phyloP scores from a whole-genome alignment of 345 rosid genomes.

The Theobroma cacao region DNA sequence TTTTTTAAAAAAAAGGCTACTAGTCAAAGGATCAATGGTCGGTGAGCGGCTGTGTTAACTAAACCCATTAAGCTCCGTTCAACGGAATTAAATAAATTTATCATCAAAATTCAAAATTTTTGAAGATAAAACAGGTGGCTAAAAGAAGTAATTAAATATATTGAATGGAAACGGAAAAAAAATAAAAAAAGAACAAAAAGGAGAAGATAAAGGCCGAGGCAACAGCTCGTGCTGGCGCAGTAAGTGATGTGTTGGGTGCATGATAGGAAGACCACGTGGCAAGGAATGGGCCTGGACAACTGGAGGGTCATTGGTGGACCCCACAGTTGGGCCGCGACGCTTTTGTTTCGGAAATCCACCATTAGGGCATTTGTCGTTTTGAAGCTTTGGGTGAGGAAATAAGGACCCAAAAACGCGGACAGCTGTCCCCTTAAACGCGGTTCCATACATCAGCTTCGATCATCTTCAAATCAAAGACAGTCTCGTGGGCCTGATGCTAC shows the following conservation, averaged over 20 bases:
- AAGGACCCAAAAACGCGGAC: slow-evolving; percentile 20
- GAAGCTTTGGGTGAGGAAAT: neutral
- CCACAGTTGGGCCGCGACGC: neutral
- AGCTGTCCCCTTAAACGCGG: slow-evolving; percentile 31
- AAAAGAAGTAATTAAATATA: neutral
- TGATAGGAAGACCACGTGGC: slow-evolving; percentile 8
- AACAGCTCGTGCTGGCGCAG: neutral
- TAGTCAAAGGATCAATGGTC: slow-evolving; percentile 25
- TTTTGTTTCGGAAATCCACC: neutral
- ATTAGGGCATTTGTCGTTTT: neutral
- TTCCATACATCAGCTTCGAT: slow-evolving; percentile 13
- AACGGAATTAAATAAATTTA: neutral
- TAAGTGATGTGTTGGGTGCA: slow-evolving; percentile 5
- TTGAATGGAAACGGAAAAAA: neutral
- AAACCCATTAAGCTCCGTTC: neutral
- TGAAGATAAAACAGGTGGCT: neutral
- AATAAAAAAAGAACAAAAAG: neutral
- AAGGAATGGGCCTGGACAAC: neutral
- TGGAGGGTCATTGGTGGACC: neutral
- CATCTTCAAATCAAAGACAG: neutral
- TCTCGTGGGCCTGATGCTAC: slow-evolving; percentile 14
- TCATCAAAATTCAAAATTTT: neutral
- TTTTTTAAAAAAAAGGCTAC: neutral
- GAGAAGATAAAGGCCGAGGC: neutral
- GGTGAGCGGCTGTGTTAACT: slow-evolving; percentile 27